Conservation (phyloP, 495 filamentous ascomycete genomes). For the Margaritispora aquatica region DNA sequence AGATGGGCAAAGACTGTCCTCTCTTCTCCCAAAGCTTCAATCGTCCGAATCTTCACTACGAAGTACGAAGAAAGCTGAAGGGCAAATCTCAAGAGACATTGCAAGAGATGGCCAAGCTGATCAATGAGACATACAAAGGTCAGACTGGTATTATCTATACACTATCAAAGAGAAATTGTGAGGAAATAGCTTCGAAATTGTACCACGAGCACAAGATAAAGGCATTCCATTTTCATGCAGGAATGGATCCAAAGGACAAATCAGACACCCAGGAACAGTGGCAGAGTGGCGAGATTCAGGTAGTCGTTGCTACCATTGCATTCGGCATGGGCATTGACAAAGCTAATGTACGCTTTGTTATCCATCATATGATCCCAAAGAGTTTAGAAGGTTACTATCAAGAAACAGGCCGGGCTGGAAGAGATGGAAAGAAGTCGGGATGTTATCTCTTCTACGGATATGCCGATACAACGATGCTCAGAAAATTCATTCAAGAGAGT, state of each 20-base stretch:
- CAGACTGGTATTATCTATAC: conserved; percentile 95
- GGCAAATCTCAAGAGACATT: conserved; percentile 49
- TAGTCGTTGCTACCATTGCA: conserved; percentile 98
- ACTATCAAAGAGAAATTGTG: conserved; percentile 75
- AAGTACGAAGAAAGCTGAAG: conserved; percentile 55
- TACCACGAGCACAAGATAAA: conserved; percentile 52
- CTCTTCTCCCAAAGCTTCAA: conserved; percentile 90
- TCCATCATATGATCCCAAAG: conserved; percentile 87
- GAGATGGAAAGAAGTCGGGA: conserved; percentile 79
- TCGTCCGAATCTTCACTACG: conserved; percentile 82
- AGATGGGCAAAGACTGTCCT: conserved; percentile 68
- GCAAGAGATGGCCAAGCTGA: conserved; percentile 63
- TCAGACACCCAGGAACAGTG: conserved; percentile 65
- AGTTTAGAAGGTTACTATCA: conserved; percentile 98
- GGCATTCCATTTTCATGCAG: conserved; percentile 83
- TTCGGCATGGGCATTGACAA: conserved; percentile 99
- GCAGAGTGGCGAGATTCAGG: conserved; percentile 71
- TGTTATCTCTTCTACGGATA: conserved; percentile 89
- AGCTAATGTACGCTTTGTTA: conserved; percentile 88
- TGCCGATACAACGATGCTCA: conserved; percentile 55
- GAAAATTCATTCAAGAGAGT: conserved; percentile 70
- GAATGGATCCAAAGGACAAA: conserved; percentile 59
- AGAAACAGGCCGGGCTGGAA: conserved; percentile 89
- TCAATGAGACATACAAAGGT: conserved; percentile 55
- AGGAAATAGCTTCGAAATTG: conserved; percentile 69